Conservation (phyloP, 768 basidiomycete species). For the Lentinula boryana region DNA sequence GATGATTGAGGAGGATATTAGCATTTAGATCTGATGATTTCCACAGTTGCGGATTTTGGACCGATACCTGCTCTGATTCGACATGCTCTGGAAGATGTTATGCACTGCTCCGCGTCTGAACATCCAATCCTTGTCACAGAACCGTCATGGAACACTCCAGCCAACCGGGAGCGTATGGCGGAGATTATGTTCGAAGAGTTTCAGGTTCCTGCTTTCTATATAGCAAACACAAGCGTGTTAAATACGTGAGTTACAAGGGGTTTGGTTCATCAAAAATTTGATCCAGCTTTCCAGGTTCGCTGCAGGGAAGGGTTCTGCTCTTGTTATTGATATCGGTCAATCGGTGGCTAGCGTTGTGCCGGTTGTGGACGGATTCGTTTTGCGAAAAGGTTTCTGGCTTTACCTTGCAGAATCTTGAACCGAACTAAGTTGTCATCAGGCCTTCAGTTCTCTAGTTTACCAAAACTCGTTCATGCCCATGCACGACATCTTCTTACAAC, state of each 20-base stretch:
- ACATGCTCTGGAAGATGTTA: conserved; percentile 70
- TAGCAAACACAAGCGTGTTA: conserved; percentile 90
- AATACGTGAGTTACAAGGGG: conserved; percentile 62
- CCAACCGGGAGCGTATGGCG: conserved; percentile 91
- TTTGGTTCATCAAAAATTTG: conserved; percentile 5
- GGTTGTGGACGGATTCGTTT: conserved; percentile 95
- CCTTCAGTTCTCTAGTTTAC: conserved; percentile 67
- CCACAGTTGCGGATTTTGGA: conserved; percentile 67
- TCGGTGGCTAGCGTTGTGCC: conserved; percentile 88
- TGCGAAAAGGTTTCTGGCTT: conserved; percentile 70
- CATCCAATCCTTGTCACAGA: conserved; percentile 94
- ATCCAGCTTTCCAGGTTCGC: conserved; percentile 61
- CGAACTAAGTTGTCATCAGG: conserved; percentile 39
- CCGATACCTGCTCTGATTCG: conserved; percentile 66
- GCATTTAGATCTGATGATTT: not conserved
- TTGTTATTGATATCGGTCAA: conserved; percentile 92
- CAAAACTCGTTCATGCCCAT: conserved; percentile 76
- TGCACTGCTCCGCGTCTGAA: conserved; percentile 73
- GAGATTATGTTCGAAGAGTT: conserved; percentile 99
- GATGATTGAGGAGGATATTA: not conserved
- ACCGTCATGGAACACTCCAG: conserved; percentile 91
- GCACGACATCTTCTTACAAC: conserved; percentile 60
- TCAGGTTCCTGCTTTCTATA: conserved; percentile 91
- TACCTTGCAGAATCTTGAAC: not conserved
- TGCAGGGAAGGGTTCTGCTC: conserved; percentile 93